Evolutionary conservation across 345 rosid genomes (phyloP), one percentile per base, ranked within the genome.

Genomic region (Trapa incisa): DNA sequence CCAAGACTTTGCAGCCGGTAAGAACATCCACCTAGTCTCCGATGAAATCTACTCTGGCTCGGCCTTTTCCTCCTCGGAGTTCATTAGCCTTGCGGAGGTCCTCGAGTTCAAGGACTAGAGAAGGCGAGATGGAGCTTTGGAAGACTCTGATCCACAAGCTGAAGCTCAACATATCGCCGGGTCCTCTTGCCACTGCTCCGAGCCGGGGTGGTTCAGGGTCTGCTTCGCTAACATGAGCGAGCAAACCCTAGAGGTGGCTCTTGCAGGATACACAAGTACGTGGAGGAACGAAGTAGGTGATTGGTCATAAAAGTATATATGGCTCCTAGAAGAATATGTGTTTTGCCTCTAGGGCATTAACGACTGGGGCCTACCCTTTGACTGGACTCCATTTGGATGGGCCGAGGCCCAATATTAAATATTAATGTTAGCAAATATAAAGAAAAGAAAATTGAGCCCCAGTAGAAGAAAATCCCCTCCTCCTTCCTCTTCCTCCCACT

Each of bases 1-100:
- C 22, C 37, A 32, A 17, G 17, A 52, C 52, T 75, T 75, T 64
- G 47, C 52, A 62, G 52, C 67, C 43, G 9, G 47, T 7, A 67
- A 68, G 37, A 63, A 68, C 53, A 68, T 75, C 63, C 78, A 57
- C 66, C 66, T 74, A 15, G 65, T 74, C 37, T 65, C 73, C 61
- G 72, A 71, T 17, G 58, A 71, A 47, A 71, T 67, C 37, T 67
- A 71, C 54, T 67, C 65, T 9, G 71, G 68, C 35, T 61, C 65
- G 38, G 67, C 71, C 17, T 75, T 75, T 39, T 64, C 62, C 43
- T 57, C 60, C 32, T 73, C 79, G 0, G 71, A 72, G 3, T 81
- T 76, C 39, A 62, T 74, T 8, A 81, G 84, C 82, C 60, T 75
- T 37, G 50, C 82, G 1, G 76, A 81, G 63, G 64, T 72, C 65